Evolutionary conservation across 2,329 filamentous ascomycete species (phyloP), one percentile per base, ranked within the genome.

Genomic region (Fusarium nelsonii): DNA sequence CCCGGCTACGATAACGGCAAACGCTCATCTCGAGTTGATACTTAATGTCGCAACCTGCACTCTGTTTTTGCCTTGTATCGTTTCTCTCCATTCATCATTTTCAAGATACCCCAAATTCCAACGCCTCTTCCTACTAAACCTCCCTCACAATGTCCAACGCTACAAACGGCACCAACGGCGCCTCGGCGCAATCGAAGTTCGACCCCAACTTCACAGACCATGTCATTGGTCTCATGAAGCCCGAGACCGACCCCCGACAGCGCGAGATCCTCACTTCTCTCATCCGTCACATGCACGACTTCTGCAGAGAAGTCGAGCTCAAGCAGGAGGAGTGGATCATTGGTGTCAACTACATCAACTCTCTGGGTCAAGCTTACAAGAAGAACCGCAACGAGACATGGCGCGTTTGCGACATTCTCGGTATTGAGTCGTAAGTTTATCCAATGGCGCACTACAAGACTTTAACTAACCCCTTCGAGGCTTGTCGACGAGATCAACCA

Each of bases 161-260:
- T 50, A 49, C 68, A 45, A 73, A 70, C 54, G 58, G 64, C 40
- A 46, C 52, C 15, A 69, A 70, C 52, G 63, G 61, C 55, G 45
- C 59, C 36, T 48, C 53, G 37, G 54, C 49, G 46, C 59, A 53
- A 45, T 58, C 57, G 33, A 71, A 81, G 78, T 93, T 92, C 82
- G 92, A 95, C 78, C 92, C 92, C 73, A 87, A 86, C 81, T 94
- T 94, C 83, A 95, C 92, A 54, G 81, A 89, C 72, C 85, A 89
- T 78, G 91, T 93, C 80, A 84, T 94, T 76, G 86, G 92, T 69
- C 85, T 89, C 73, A 93, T 93, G 84, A 88, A 90, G 54, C 89
- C 91, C 73, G 88, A 91, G 73, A 88, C 88, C 14, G 82, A 85
- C 53, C 87, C 90, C 60, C 85, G 92, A 63, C 86, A 88, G 73